Percentiles rank a stretch among this genome's conserved stretches.
Conservation (phyloP, 331 rosid genomes). For the Malus hybrid region DNA sequence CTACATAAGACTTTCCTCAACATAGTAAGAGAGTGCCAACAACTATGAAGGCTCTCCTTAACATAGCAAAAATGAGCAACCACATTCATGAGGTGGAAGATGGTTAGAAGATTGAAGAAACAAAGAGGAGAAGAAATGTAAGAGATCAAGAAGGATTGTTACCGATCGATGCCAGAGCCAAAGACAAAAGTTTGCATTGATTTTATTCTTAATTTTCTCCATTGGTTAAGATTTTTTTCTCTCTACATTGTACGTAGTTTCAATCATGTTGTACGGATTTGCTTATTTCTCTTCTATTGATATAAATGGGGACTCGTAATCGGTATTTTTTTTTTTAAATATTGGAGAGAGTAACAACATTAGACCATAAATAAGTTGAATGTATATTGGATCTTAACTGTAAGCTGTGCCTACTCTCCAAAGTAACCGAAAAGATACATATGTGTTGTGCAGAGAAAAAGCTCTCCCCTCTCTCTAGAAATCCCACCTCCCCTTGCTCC, state of each 20-base stretch:
- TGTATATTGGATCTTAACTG: too few species aligned
- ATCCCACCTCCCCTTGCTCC: too few species aligned
- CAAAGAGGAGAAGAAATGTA: not conserved
- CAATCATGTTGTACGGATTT: not conserved
- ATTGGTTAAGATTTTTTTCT: not conserved
- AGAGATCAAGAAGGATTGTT: not conserved
- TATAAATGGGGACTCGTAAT: not conserved
- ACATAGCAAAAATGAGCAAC: not conserved
- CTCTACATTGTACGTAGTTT: not conserved
- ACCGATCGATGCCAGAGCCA: not conserved
- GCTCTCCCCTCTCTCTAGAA: too few species aligned
- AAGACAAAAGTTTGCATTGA: not conserved
- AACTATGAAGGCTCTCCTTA: not conserved
- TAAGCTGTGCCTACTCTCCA: not conserved
- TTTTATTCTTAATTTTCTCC: not conserved
- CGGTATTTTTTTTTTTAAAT: too few species aligned
- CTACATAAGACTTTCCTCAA: not conserved
- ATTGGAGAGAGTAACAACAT: too few species aligned
- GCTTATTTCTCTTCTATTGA: not conserved
- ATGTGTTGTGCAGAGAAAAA: too few species aligned
- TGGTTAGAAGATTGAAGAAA: not conserved
- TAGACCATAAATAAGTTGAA: not conserved
- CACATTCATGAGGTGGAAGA: not conserved
- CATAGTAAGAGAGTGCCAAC: not conserved
- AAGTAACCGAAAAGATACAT: not conserved